Conservation (phyloP, 2,329 filamentous ascomycete genomes). For the Clarireedia homoeocarpa region DNA sequence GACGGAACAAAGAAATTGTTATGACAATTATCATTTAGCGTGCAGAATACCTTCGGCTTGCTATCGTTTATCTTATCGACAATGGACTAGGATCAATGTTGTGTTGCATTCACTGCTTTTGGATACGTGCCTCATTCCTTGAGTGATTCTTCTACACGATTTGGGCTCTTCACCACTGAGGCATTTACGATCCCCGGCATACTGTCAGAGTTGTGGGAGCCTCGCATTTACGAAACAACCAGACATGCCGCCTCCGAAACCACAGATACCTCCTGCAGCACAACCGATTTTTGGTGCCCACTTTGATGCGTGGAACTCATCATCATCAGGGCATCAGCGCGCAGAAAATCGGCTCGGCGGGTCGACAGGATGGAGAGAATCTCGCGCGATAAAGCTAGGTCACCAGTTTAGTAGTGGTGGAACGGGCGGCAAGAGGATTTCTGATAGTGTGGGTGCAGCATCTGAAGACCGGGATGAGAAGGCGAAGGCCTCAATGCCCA, state of each 20-base stretch:
- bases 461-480: constrained; percentile 46
- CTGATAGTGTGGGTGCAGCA: constrained; percentile 58
- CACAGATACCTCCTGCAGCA: constrained; percentile 18
- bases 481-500: constrained; percentile 37
- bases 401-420: constrained; percentile 56
- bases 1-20: too few relatives aligned
- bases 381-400: constrained; percentile 59
- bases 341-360: constrained; percentile 58
- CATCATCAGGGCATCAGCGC: constrained; percentile 70
- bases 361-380: constrained; percentile 62
- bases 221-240: not conserved
- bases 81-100: too few relatives aligned
- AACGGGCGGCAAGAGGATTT: constrained; percentile 51
- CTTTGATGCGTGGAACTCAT: constrained; percentile 67
- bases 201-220: not conserved
- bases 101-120: too few relatives aligned
- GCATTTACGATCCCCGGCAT: not conserved
- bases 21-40: too few relatives aligned
- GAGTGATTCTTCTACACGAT: not conserved
- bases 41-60: too few relatives aligned
- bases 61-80: too few relatives aligned
- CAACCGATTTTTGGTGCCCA: constrained; percentile 34
- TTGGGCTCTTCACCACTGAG: not conserved
- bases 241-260: constrained; percentile 21
- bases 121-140: too few relatives aligned